Evolutionary conservation across 352 stramenopile species (phyloP).

Genomic region (Plasmopara muralis): DNA sequence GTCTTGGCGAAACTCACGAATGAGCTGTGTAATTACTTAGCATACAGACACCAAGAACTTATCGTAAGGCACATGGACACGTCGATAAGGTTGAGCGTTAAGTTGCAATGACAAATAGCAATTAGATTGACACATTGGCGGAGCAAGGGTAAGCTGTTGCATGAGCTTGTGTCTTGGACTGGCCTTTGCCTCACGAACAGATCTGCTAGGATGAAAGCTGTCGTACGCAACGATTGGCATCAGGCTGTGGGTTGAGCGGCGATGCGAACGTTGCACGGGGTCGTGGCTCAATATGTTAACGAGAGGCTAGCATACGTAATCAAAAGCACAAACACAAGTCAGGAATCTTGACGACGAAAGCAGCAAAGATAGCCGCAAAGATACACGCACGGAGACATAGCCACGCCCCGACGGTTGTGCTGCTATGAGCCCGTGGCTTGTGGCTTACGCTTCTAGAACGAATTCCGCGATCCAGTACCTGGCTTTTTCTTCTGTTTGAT

Average conservation of each 20-base stretch:
- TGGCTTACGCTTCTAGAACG: conserved; percentile 31
- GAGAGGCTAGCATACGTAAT: conserved; percentile 22
- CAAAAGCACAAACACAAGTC: conserved; percentile 25
- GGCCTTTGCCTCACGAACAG: not conserved
- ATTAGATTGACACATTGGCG: not conserved
- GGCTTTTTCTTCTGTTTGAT: conserved; percentile 94
- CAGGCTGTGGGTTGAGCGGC: conserved; percentile 8
- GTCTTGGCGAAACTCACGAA: conserved; percentile 34
- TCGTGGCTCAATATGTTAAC: conserved; percentile 29
- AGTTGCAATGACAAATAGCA: not conserved
- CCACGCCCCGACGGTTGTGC: conserved; percentile 24
- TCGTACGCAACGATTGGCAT: not conserved
- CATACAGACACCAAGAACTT: conserved; percentile 6
- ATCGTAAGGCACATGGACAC: conserved; percentile 6
- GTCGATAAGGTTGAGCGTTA: not conserved
- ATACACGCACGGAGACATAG: conserved; percentile 32
- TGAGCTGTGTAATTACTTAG: conserved; percentile 20
- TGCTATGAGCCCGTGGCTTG: conserved; percentile 18
- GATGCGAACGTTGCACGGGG: conserved; percentile 4
- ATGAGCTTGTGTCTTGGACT: conserved; percentile 6
- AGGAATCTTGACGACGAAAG: conserved; percentile 15
- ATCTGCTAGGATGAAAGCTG: not conserved
- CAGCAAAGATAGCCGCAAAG: conserved; percentile 20
- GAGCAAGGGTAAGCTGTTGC: conserved; percentile 3
- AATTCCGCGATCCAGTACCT: conserved; percentile 53